Evolutionary conservation across 495 filamentous ascomycete species (phyloP), one percentile per base, ranked within the genome.

Genomic region (Mytilinidion resinicola): DNA sequence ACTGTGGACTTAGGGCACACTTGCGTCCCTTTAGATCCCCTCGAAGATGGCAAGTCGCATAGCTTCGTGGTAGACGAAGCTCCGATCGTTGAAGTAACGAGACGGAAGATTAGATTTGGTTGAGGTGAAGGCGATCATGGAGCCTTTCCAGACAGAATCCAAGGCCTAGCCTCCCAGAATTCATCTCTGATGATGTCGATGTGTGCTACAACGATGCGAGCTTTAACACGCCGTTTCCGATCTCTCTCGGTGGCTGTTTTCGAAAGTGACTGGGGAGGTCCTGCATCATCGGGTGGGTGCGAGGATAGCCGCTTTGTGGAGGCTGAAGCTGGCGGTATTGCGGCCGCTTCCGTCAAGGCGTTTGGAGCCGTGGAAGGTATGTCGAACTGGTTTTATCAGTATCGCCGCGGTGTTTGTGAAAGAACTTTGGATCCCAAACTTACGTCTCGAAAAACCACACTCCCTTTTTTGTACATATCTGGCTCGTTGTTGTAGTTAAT

Each of bases 401-500:
- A 5, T 10, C 17, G 37, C 9, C n/a, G n/a, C 8, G 9, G 35
- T 54, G n/a, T 30, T 10, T 20, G 5, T 12, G 20, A 49, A 47
- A 56, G 8, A 41, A 52, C 49, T 42, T 51, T n/a, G 48, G 39
- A 55, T 41, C 30, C 50, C 43, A 39, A 17, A 65, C 80, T 73
- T 73, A 92, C 89, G 73, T 91, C 86, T 59, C 93, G 82, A 67
- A 88, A 93, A 8, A 96, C 66, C 1, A 96, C 85, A 56, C 88
- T 96, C 9, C 93, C 93, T 70, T 96, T 98, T 73, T 86, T 93
- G 70, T 84, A 96, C 3, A 93, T 90, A 47, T 95, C 90, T 0
- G 82, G 81, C 70, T 97, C 93, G 63, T 96, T 90, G 72, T 97
- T 97, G 74, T 98, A 98, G 68, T 98, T 98, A 63, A 96, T 92